A percentile compares a stretch with the other conserved stretches of the same genome.
These are phyloP conservation scores for Juncus inflexus DNA, from an alignment of 176 grass and related monocot species.

Conservation along the genomic window DNA sequence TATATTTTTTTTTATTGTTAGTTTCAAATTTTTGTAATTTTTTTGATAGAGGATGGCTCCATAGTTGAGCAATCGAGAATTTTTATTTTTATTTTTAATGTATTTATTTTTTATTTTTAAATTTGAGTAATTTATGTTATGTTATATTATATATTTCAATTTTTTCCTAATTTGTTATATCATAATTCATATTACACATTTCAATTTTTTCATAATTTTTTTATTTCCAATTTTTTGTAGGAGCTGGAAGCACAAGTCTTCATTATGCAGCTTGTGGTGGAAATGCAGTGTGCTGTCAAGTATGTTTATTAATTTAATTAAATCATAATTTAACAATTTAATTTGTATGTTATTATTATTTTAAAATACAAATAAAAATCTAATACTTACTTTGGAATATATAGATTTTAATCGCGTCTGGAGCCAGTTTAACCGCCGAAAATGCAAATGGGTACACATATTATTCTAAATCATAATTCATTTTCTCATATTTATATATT, in stretches of 20 bases:
- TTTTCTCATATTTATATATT: slow-evolving; percentile 13
- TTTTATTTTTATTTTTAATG: not conserved
- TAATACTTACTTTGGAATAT: slow-evolving; percentile 38
- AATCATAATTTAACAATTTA: not conserved
- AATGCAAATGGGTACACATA: slow-evolving; percentile 73
- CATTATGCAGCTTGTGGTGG: slow-evolving; percentile 96
- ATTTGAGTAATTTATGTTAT: no score
- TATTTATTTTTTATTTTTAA: no score
- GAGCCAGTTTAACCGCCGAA: slow-evolving; percentile 62
- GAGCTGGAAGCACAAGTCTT: slow-evolving; percentile 82
- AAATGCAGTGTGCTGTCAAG: slow-evolving; percentile 86
- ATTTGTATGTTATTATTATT: not conserved
- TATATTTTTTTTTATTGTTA: no score
- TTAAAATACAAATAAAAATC: slow-evolving; percentile 1
- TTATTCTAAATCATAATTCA: slow-evolving; percentile 2
- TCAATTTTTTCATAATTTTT: no score
- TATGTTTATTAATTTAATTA: slow-evolving; percentile 32
- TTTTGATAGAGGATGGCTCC: no score
- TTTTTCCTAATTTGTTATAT: no score
- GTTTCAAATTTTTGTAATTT: no score
- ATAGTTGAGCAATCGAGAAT: no score
- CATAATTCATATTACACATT: no score
- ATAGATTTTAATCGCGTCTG: slow-evolving; percentile 79
- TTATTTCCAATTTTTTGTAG: slow-evolving; percentile 35
- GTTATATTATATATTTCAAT: no score